Evolutionary conservation across 306 rosid genomes (phyloP).

Genomic region (Begonia masoniana): DNA sequence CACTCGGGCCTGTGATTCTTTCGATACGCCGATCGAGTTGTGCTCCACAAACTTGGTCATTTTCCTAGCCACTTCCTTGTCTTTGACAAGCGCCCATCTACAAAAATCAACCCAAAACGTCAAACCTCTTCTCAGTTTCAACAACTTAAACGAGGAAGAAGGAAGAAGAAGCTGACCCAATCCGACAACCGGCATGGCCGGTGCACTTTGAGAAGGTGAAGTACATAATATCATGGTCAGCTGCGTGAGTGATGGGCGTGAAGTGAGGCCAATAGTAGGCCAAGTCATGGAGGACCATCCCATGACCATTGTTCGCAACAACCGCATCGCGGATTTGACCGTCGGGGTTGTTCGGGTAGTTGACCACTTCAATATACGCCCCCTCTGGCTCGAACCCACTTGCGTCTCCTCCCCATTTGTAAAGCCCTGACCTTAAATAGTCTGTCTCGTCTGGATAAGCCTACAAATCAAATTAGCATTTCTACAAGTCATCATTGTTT

Average conservation of each 20-base stretch:
- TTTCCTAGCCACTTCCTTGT: conserved; percentile 48
- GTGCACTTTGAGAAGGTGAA: conserved; percentile 89
- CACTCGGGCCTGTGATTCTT: conserved; percentile 62
- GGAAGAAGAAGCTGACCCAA: conserved; percentile 35
- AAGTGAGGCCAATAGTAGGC: conserved; percentile 93
- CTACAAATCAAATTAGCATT: conserved; percentile 23
- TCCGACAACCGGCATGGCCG: conserved; percentile 85
- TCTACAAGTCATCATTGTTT: not conserved
- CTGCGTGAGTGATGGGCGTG: conserved; percentile 45
- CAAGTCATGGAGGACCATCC: conserved; percentile 44
- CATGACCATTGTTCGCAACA: conserved; percentile 17
- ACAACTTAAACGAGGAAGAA: not conserved
- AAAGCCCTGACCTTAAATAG: conserved; percentile 27
- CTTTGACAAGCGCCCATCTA: conserved; percentile 81
- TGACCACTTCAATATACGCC: conserved; percentile 63
- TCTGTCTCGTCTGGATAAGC: conserved; percentile 38
- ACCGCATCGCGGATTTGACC: conserved; percentile 33
- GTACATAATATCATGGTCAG: conserved; percentile 49
- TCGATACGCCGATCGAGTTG: conserved; percentile 65
- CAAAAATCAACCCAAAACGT: conserved; percentile 1
- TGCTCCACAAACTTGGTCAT: conserved; percentile 43
- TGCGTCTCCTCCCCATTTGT: conserved; percentile 79
- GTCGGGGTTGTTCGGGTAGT: conserved; percentile 72
- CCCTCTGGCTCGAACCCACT: conserved; percentile 26
- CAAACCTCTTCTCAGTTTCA: not conserved